phyloP scores from a whole-genome alignment of 2,329 filamentous ascomycete genomes.

The Xylariaceae sp. region DNA sequence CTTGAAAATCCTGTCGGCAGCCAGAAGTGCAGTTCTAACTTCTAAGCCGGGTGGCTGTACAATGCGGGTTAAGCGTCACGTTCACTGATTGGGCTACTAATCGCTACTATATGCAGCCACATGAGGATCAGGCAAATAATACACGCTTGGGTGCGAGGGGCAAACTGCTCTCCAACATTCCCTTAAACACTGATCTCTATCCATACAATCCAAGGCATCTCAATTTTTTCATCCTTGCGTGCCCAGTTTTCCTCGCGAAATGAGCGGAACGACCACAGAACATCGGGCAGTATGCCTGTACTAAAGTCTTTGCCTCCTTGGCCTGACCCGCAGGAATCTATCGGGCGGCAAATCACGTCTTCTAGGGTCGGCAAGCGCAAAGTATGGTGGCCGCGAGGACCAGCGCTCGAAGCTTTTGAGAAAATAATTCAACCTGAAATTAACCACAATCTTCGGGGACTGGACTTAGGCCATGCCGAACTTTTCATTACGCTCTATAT shows the following conservation, averaged over 20 bases:
- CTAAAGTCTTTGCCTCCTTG: slow-evolving; percentile 11
- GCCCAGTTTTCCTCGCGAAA: not conserved
- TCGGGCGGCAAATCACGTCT: slow-evolving; percentile 13
- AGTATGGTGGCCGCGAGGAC: slow-evolving; percentile 20
- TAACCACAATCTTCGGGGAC: not conserved
- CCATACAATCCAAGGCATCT: too few species aligned
- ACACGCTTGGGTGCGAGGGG: too few species aligned
- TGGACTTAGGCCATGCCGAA: slow-evolving; percentile 11
- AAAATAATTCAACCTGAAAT: slow-evolving; percentile 14
- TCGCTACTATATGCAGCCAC: too few species aligned
- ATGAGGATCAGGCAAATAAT: too few species aligned
- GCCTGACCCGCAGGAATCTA: slow-evolving; percentile 13
- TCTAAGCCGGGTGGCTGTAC: slow-evolving; percentile 8
- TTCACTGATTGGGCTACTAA: too few species aligned
- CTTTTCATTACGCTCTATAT: slow-evolving; percentile 25
- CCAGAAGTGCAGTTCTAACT: not conserved
- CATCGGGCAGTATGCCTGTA: slow-evolving; percentile 5
- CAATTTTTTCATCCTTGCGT: not conserved
- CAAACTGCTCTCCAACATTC: too few species aligned
- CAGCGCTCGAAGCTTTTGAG: slow-evolving; percentile 18
- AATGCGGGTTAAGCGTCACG: too few species aligned
- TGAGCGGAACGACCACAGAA: too few species aligned
- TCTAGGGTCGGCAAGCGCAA: slow-evolving; percentile 5
- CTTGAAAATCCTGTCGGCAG: too few species aligned
- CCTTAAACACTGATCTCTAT: too few species aligned